Evolutionary conservation across 2,329 filamentous ascomycete species (phyloP).

Genomic region (Shiraia bambusicola): DNA sequence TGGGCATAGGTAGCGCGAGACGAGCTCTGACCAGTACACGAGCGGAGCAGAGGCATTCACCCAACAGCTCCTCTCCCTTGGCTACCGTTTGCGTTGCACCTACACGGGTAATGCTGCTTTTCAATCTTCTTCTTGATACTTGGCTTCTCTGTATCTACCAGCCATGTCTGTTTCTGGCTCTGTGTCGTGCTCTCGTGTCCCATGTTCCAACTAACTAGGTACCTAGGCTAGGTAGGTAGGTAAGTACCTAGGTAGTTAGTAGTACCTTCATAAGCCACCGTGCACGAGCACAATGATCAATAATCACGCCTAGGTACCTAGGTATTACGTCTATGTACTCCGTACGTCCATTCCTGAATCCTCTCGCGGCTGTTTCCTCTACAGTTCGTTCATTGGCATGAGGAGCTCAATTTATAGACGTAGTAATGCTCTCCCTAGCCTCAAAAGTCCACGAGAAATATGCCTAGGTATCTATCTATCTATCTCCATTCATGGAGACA

Average conservation of each 20-base stretch:
- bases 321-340: slow-evolving; percentile 30
- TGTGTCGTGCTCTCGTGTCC: slow-evolving; percentile 10
- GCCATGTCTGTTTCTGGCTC: not conserved
- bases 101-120: slow-evolving; percentile 3
- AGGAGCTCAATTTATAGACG: not conserved
- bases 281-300: slow-evolving; percentile 36
- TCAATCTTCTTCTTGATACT: not conserved
- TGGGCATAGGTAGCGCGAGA: slow-evolving; percentile 19
- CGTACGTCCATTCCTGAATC: too few species aligned
- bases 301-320: too few species aligned
- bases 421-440: too few species aligned
- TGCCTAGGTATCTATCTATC: too few species aligned
- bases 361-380: slow-evolving; percentile 32
- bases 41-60: slow-evolving; percentile 16
- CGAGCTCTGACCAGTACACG: slow-evolving; percentile 29
- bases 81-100: slow-evolving; percentile 12
- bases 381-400: slow-evolving; percentile 28
- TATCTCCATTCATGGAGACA: too few species aligned
- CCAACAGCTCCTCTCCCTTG: slow-evolving; percentile 4
- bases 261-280: slow-evolving; percentile 22
- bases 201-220: slow-evolving; percentile 13
- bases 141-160: slow-evolving; percentile 3
- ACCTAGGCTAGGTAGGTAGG: too few species aligned
- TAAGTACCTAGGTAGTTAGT: too few species aligned
- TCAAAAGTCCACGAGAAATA: too few species aligned